A percentile compares a stretch with the other conserved stretches of the same genome.
Conservation (phyloP, 1,284 basidiomycete genomes). For the Tetrapyrgos nigripes region DNA sequence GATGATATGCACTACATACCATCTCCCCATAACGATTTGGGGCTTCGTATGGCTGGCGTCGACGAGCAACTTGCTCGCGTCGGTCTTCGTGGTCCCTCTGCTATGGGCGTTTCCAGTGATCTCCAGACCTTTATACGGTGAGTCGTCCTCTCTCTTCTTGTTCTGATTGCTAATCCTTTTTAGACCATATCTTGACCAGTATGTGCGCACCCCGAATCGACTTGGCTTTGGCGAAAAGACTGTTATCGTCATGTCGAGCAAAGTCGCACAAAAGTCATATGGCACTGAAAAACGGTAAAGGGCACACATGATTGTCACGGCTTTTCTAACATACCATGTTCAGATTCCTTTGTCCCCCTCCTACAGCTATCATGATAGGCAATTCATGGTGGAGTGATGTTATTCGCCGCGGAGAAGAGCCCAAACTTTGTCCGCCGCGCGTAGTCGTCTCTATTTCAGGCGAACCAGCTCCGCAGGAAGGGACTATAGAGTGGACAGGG, state of each 20-base stretch:
- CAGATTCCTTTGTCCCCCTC: conserved; percentile 94
- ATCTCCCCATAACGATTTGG: conserved; percentile 58
- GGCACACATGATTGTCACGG: conserved; percentile 8
- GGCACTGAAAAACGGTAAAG: conserved; percentile 89
- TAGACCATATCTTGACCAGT: conserved; percentile 84
- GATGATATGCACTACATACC: conserved; percentile 65
- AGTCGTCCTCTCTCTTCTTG: neutral
- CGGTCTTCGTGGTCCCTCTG: conserved; percentile 62
- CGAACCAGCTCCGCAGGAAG: conserved; percentile 84
- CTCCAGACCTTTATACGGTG: conserved; percentile 83
- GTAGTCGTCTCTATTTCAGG: conserved; percentile 93
- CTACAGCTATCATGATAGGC: conserved; percentile 93
- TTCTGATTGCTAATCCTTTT: conserved; percentile 13
- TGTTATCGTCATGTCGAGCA: conserved; percentile 95
- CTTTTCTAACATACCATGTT: conserved; percentile 24
- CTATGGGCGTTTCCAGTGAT: conserved; percentile 69
- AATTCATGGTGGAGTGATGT: conserved; percentile 93
- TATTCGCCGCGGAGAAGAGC: conserved; percentile 72
- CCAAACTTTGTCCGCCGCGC: conserved; percentile 79
- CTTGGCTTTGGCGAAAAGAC: conserved; percentile 92
- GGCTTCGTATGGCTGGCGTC: conserved; percentile 63
- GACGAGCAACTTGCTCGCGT: conserved; percentile 69
- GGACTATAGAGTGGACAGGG: conserved; percentile 85
- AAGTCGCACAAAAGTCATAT: conserved; percentile 97
- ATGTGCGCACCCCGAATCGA: conserved; percentile 85